A percentile compares a stretch with the other conserved stretches of the same genome.
phyloP scores from a whole-genome alignment of 2,329 filamentous ascomycete species.

The Diatrype stigma region DNA sequence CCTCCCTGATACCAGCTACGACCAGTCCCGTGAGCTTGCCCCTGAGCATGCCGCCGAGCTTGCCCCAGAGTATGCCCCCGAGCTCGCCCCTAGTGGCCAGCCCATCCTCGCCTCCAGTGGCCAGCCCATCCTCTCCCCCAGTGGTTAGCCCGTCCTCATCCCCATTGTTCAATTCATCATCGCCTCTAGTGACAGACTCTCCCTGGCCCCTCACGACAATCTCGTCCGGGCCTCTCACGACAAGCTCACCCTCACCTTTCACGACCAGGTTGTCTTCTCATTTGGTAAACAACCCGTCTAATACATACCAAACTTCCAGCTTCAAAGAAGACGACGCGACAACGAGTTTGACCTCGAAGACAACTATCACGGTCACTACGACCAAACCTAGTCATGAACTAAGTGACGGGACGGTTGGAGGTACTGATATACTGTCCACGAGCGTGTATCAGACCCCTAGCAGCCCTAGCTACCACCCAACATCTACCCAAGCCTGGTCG shows the following conservation, averaged over 20 bases:
- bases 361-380: not conserved
- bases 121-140: constrained; percentile 1
- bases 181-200: too few species aligned
- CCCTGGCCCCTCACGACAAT: not conserved
- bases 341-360: not conserved
- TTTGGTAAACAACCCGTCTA: not conserved
- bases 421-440: not conserved
- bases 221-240: not conserved
- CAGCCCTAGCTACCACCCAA: not conserved
- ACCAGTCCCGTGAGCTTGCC: not conserved
- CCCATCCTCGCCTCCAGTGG: not conserved
- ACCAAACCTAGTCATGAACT: not conserved
- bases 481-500: not conserved
- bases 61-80: not conserved
- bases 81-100: too few species aligned
- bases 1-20: not conserved
- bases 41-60: not conserved
- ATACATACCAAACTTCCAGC: not conserved
- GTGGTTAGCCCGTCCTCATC: too few species aligned
- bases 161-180: not conserved
- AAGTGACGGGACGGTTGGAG: not conserved
- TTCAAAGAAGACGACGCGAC: not conserved
- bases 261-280: not conserved
- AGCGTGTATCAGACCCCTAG: not conserved
- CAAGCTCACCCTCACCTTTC: too few species aligned